Evolutionary conservation across 306 rosid species (phyloP), one percentile per base, ranked within the genome.

Genomic region (Casuarina equisetifolia): DNA sequence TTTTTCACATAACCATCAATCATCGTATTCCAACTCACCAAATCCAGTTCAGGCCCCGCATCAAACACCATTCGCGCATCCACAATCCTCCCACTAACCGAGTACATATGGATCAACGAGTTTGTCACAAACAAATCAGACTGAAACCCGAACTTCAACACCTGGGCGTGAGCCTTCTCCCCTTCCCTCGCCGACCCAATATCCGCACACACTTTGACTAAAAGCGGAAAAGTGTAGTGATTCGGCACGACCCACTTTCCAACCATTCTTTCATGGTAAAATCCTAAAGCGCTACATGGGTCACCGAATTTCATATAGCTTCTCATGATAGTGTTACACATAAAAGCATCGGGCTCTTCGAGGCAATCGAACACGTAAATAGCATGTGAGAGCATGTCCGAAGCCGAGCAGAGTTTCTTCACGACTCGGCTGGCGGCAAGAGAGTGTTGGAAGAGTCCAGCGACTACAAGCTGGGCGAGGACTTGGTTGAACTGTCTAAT

Each of bases 21-120:
- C 92, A 91, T 85, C 2, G 94, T 87, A 45, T 84, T 89, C 82
- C 89, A 91, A 79, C 90, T 82, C 49, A 91, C 85, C 85, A 91
- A 89, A 79, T 89, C 97, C 82, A 80, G 69, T 6, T 19, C 64
- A 49, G 55, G 53, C 76, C 86, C 81, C 32, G 63, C 61, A 78
- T 83, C 89, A 82, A 91, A 88, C 76, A 91, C 16, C 62, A 71
- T 48, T 15, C 78, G 73, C 0, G 97, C 97, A 81, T 58, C 78
- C 3, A 51, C 54, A 17, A 89, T 15, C 55, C 84, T 76, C 54
- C 91, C 85, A 9, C 78, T 80, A 77, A 86, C 84, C 0, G 91
- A 86, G 72, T 89, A 88, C 85, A 86, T 52, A 42, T 79, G 82
- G 4, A 89, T 86, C 72, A 91, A 53, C 8, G 92, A 83, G 77